Conservation (phyloP, 768 basidiomycete species). For the Leccinum rimulosum region DNA sequence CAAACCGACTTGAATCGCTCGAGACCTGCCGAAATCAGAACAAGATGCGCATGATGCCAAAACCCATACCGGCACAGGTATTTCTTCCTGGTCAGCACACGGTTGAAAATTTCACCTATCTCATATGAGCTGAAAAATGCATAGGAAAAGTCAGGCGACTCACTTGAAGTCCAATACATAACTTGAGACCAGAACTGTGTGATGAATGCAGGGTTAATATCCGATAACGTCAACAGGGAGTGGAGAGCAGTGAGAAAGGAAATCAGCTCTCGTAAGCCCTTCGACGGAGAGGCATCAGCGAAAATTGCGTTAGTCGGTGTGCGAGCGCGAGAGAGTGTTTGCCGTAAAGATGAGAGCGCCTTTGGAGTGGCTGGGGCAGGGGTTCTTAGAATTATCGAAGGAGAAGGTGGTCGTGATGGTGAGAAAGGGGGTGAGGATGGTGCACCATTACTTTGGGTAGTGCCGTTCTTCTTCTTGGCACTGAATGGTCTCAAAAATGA, state of each 20-base stretch:
- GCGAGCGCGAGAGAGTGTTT: conserved; percentile 57
- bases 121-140: conserved; percentile 9
- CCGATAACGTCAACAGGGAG: conserved; percentile 77
- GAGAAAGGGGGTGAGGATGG: conserved; percentile 51
- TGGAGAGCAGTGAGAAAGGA: conserved; percentile 84
- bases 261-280: conserved; percentile 57
- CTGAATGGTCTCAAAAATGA: conserved; percentile 76
- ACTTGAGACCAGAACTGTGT: conserved; percentile 95
- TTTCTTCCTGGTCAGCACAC: conserved; percentile 86
- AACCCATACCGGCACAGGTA: conserved; percentile 78
- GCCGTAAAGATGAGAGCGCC: conserved; percentile 64
- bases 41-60: neutral
- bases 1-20: conserved; percentile 86
- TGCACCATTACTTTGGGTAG: conserved; percentile 34
- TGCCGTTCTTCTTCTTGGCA: conserved; percentile 51
- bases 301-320: conserved; percentile 54
- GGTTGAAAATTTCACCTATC: conserved; percentile 81
- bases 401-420: conserved; percentile 48
- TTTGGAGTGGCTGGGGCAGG: conserved; percentile 47
- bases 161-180: conserved; percentile 97
- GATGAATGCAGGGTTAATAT: conserved; percentile 85
- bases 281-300: conserved; percentile 40
- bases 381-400: conserved; percentile 43
- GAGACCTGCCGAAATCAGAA: conserved; percentile 44
- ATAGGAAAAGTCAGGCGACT: conserved; percentile 29